phyloP scores from a whole-genome alignment of 306 rosid genomes.

The Cucurbita maxima region DNA sequence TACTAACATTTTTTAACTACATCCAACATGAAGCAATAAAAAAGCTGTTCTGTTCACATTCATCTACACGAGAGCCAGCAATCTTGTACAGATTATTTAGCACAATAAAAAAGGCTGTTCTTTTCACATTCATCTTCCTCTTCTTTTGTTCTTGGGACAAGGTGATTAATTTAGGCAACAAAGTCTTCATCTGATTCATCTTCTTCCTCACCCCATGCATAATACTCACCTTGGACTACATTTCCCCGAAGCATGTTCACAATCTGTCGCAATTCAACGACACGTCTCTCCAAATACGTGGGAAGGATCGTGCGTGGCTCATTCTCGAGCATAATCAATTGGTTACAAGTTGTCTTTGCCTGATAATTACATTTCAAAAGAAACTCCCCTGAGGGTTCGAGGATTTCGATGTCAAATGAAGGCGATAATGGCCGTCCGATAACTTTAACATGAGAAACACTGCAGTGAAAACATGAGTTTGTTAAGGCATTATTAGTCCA shows the following conservation, averaged over 20 bases:
- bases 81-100: neutral
- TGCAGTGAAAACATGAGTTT: conserved; percentile 19
- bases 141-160: neutral
- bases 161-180: conserved; percentile 11
- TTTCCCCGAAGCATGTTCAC: conserved; percentile 24
- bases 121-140: too few species aligned
- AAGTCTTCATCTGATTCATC: conserved; percentile 37
- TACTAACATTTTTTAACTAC: neutral
- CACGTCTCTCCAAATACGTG: conserved; percentile 8
- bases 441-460: conserved; percentile 60
- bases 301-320: conserved; percentile 3
- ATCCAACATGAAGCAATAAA: neutral
- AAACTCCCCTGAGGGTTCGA: conserved; percentile 39
- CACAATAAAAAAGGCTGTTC: neutral
- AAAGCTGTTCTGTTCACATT: neutral
- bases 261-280: conserved; percentile 19
- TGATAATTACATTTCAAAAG: conserved; percentile 33
- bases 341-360: conserved; percentile 8
- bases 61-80: neutral
- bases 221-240: conserved; percentile 8
- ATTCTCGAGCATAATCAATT: conserved; percentile 11
- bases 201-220: conserved; percentile 34
- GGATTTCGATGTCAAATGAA: conserved; percentile 36
- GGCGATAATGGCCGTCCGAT: conserved; percentile 48
- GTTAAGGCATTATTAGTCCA: neutral